Conservation (phyloP, 1,284 basidiomycete genomes). For the Anthracocystis panici-leucophaei region DNA sequence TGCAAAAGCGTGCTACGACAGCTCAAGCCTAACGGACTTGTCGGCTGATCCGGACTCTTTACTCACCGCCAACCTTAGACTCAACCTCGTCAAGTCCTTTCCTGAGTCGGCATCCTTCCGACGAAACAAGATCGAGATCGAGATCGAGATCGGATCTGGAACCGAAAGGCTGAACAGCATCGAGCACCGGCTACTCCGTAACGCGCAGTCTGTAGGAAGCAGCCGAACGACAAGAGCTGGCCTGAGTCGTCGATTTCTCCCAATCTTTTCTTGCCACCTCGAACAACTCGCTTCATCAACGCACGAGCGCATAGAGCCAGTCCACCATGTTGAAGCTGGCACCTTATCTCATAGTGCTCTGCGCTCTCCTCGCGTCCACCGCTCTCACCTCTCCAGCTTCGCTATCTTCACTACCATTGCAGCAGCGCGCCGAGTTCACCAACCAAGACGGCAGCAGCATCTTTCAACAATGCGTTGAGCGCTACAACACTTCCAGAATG, state of each 20-base stretch:
- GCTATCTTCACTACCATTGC: slow-evolving; percentile 19
- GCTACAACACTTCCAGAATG: slow-evolving; percentile 48
- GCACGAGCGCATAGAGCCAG: background rate
- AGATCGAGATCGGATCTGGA: background rate
- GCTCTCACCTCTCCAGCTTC: slow-evolving; percentile 14
- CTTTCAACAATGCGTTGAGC: slow-evolving; percentile 32
- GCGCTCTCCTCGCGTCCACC: slow-evolving; percentile 8
- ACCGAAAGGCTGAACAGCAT: background rate
- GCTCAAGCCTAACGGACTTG: background rate
- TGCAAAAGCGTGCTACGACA: background rate
- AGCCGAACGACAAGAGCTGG: background rate
- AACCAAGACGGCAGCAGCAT: slow-evolving; percentile 32
- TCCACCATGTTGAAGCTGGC: slow-evolving; percentile 11
- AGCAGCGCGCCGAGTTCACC: slow-evolving; percentile 1
- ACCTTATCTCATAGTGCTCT: slow-evolving; percentile 13
- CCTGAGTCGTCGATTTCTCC: background rate
- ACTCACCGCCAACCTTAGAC: too few relatives aligned
- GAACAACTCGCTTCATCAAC: background rate
- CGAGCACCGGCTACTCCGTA: background rate
- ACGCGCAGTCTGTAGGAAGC: background rate
- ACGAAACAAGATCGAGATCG: background rate
- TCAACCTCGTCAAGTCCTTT: background rate
- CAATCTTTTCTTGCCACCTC: background rate
- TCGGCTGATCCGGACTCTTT: background rate
- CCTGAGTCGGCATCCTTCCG: background rate